A percentile compares a stretch with the other conserved stretches of the same genome.
Evolutionary conservation across 1,284 basidiomycete species (phyloP).

Genomic region (Ustilago tritici): DNA sequence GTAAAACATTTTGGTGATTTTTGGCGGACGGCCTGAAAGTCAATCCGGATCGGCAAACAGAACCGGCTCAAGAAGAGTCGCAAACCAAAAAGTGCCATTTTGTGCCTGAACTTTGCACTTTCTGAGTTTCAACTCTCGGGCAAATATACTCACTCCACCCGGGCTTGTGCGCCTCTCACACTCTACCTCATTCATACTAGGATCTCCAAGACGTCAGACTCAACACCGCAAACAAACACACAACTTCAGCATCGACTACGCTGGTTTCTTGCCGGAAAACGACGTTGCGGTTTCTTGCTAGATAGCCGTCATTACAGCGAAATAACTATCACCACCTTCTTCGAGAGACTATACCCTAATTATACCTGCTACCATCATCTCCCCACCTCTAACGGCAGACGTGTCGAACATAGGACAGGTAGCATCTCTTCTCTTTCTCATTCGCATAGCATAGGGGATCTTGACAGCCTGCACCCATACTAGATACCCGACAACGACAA

Average conservation of each 20-base stretch:
- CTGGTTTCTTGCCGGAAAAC: too few species aligned
- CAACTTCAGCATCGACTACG: not conserved
- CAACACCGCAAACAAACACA: not conserved
- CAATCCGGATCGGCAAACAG: constrained; percentile 15
- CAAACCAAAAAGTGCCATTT: not conserved
- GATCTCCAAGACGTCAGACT: too few species aligned
- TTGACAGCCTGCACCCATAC: not conserved
- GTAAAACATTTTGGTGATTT: not conserved
- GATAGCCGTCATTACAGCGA: not conserved
- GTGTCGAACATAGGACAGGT: not conserved
- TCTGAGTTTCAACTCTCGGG: not conserved
- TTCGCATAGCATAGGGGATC: too few species aligned
- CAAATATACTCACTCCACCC: not conserved
- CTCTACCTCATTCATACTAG: too few species aligned
- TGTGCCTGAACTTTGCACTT: not conserved
- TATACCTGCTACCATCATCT: not conserved
- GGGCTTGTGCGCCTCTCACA: not conserved
- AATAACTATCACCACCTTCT: not conserved
- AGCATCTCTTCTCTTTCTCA: too few species aligned
- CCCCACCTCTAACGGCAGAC: not conserved
- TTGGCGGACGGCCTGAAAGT: not conserved
- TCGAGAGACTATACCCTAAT: not conserved
- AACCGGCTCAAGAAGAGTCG: constrained; percentile 1
- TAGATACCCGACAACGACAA: not conserved
- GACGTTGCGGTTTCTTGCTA: not conserved